A percentile compares a stretch with the other conserved stretches of the same genome.
Conservation (phyloP, 768 basidiomycete species). For the Sutorius australiensis region DNA sequence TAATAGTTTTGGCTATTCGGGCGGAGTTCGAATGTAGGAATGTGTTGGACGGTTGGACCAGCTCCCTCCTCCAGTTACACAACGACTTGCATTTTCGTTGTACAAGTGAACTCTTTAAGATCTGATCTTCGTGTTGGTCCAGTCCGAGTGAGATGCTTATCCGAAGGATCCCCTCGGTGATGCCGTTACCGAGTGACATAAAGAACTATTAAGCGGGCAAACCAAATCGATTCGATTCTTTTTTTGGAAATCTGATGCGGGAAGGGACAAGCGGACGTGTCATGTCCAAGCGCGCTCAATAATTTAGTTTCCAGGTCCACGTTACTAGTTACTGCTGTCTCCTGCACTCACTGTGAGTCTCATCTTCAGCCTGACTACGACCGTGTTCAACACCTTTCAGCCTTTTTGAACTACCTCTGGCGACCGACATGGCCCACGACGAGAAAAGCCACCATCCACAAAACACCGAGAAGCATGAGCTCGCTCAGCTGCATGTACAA, state of each 20-base stretch:
- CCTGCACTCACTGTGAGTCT: constrained; percentile 8
- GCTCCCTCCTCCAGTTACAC: not conserved
- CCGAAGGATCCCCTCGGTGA: not conserved
- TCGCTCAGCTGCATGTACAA: constrained; percentile 17
- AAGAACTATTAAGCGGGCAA: not conserved
- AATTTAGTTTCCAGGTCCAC: not conserved
- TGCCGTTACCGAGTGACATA: not conserved
- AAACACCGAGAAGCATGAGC: constrained; percentile 20
- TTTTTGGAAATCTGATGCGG: not conserved
- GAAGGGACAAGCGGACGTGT: not conserved
- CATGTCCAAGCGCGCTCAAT: not conserved
- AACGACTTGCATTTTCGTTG: not conserved
- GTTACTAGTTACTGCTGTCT: not conserved
- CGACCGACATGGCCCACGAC: constrained; percentile 20
- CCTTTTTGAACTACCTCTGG: not conserved
- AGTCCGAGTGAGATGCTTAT: too few species aligned
- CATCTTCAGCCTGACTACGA: not conserved
- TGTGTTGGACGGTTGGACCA: not conserved
- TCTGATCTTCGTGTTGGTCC: too few species aligned
- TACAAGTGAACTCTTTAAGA: too few species aligned
- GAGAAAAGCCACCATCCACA: constrained; percentile 19
- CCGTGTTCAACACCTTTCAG: not conserved
- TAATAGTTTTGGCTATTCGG: not conserved
- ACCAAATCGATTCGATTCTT: not conserved
- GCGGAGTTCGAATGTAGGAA: not conserved